These are phyloP conservation scores for Cairneyella variabilis DNA, from an alignment of 495 filamentous ascomycete species.

Conservation along the genomic window DNA sequence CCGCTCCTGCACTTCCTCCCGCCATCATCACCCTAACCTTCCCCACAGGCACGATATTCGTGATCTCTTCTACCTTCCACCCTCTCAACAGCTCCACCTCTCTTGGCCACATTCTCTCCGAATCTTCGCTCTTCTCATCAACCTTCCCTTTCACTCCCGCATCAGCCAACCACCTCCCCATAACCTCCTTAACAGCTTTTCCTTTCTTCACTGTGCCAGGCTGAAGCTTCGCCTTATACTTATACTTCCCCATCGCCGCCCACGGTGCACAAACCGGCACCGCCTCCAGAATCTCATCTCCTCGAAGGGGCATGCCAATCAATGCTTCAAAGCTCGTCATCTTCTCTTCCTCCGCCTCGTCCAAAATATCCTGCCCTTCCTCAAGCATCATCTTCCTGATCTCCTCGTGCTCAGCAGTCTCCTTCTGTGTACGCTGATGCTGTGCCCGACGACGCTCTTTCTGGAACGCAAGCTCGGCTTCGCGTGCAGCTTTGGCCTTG, in stretches of 20 bases:
- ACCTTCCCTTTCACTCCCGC: constrained; percentile 52
- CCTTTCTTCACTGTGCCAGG: constrained; percentile 89
- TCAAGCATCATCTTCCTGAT: constrained; percentile 48
- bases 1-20: constrained; percentile 43
- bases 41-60: constrained; percentile 77
- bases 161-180: constrained; percentile 68
- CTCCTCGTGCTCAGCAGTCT: constrained; percentile 62
- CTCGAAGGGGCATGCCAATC: constrained; percentile 69
- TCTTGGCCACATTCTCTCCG: constrained; percentile 72
- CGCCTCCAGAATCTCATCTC: constrained; percentile 84
- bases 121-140: constrained; percentile 54
- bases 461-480: constrained; percentile 59
- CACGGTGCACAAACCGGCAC: constrained; percentile 92
- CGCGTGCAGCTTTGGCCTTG: constrained; percentile 43
- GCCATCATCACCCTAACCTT: constrained; percentile 77
- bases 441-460: constrained; percentile 71
- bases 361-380: constrained; percentile 44
- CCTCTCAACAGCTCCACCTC: constrained; percentile 80
- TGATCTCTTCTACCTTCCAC: constrained; percentile 77
- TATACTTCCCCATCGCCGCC: constrained; percentile 69
- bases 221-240: constrained; percentile 91
- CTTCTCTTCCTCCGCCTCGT: constrained; percentile 50
- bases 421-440: constrained; percentile 64
- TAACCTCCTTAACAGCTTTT: constrained; percentile 87
- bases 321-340: constrained; percentile 66